These are phyloP conservation scores for Neopestalotiopsis clavispora DNA, from an alignment of 2,329 filamentous ascomycete species.

Conservation along the genomic window DNA sequence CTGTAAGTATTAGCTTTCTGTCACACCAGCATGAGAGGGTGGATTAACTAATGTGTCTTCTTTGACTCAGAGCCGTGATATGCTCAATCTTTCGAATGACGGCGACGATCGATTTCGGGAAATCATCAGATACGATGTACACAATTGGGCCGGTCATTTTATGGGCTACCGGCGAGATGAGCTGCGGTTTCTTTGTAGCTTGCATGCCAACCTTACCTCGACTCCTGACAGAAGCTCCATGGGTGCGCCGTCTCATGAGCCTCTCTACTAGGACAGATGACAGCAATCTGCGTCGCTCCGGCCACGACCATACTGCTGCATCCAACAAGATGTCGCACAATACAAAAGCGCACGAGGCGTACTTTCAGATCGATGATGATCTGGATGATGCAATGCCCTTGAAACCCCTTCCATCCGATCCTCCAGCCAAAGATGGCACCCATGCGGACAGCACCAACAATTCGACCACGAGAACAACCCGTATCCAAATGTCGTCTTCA, in stretches of 20 bases:
- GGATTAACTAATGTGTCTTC: not conserved
- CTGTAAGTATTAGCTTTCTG: constrained; percentile 21
- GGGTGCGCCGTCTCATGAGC: not conserved
- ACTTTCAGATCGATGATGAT: not conserved
- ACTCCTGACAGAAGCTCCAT: constrained; percentile 33
- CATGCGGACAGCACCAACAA: not conserved
- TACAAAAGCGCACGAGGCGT: not conserved
- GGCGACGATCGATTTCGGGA: constrained; percentile 16
- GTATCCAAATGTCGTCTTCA: not conserved
- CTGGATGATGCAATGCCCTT: not conserved
- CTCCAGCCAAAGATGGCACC: not conserved
- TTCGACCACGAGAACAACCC: not conserved
- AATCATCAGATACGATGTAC: constrained; percentile 38
- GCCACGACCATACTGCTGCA: not conserved
- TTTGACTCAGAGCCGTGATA: constrained; percentile 11
- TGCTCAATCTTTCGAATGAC: constrained; percentile 18
- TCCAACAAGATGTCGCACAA: not conserved
- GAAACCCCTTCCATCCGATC: not conserved
- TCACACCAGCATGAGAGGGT: fast-evolving
- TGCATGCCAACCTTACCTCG: constrained; percentile 44
- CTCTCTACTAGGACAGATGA: not conserved
- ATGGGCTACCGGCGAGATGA: constrained; percentile 50
- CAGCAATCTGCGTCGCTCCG: not conserved
- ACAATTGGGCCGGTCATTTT: constrained; percentile 44
- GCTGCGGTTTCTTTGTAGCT: constrained; percentile 48